Base-by-base conservation (phyloP, 495 filamentous ascomycete species). In the Penicillium riverlandense region DNA sequence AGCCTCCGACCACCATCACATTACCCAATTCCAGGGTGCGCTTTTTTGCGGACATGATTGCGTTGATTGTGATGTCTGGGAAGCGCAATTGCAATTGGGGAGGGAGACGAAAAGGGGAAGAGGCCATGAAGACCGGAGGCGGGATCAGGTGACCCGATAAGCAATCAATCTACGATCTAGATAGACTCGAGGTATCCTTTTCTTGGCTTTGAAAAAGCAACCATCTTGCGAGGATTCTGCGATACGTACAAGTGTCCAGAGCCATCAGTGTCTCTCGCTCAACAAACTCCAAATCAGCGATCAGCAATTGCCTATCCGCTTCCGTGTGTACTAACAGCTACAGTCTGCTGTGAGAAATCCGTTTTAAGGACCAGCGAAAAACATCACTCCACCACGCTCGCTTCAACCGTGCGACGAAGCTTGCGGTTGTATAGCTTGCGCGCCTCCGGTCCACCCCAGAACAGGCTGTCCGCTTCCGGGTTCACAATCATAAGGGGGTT, bases 401-500 rank as follows among this genome's bases (percentile, higher is more conserved):
- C 58, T 55, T 79, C 75, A 5, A 80, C 73, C 10, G 72, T 70
- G 28, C 75, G 53, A 43, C 92, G 79, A 35, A 97, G 68, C 54
- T 82, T 83, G 43, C 90, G 76, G 48, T 85, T 86, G 69, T 97
- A 98, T 49, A 78, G 63, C 65, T 84, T 92, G 45, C 86, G 83
- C 30, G 90, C 83, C 0, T 91, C 84, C 6, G 77, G 61, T 0
- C 74, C 72, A 4, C 90, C 90, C 92, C 92, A 98, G 58, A 82
- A 95, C 14, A 97, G 66, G 59, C 80, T 87, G 12, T 85, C 80
- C 7, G 91, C 92, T 52, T 95, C 90, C 2, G 79, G 83, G 51
- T 96, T 84, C 27, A 98, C 90, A 0, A 86, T 75, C 8, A 87
- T 94, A 42, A 92, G 74, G 1, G 92, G 92, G 58, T 98, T 94